phyloP scores from a whole-genome alignment of 2,329 filamentous ascomycete genomes.

The Paraphoma sp. region DNA sequence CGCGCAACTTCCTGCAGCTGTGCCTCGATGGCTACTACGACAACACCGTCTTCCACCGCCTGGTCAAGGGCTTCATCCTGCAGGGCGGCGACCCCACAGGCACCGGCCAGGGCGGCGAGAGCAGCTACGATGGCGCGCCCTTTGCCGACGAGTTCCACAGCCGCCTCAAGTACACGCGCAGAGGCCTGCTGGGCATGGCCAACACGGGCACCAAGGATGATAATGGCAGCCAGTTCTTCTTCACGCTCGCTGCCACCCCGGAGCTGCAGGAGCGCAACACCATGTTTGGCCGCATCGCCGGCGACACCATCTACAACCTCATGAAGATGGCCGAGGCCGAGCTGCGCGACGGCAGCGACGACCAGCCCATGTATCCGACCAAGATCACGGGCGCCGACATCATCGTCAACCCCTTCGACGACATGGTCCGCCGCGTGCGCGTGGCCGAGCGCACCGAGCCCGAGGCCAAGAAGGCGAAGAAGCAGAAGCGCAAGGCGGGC shows the following conservation, averaged over 20 bases:
- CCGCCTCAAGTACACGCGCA: constrained; percentile 87
- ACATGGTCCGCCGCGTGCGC: constrained; percentile 74
- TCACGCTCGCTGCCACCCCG: constrained; percentile 82
- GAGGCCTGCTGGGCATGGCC: constrained; percentile 94
- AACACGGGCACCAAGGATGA: constrained; percentile 79
- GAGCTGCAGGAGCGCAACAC: constrained; percentile 92
- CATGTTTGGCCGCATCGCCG: constrained; percentile 88
- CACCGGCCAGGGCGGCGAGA: constrained; percentile 89
- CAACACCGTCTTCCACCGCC: constrained; percentile 89
- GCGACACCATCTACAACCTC: constrained; percentile 95
- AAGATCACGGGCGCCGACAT: constrained; percentile 78
- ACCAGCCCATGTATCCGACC: constrained; percentile 84
- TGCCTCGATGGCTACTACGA: constrained; percentile 96
- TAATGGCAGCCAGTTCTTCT: constrained; percentile 97
- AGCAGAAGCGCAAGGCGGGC: constrained; percentile 72
- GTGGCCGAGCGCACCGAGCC: constrained; percentile 59
- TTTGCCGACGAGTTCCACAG: constrained; percentile 93
- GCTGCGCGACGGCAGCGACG: constrained; percentile 74
- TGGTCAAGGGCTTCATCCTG: constrained; percentile 89
- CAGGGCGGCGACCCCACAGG: constrained; percentile 95
- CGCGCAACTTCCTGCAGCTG: constrained; percentile 94
- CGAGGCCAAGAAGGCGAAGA: constrained; percentile 55
- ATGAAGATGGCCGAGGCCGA: constrained; percentile 92
- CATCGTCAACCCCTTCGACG: constrained; percentile 80
- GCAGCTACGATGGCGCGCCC: constrained; percentile 83